Evolutionary conservation across 2,329 filamentous ascomycete species (phyloP).

Genomic region (Cryoendolithus antarcticus): DNA sequence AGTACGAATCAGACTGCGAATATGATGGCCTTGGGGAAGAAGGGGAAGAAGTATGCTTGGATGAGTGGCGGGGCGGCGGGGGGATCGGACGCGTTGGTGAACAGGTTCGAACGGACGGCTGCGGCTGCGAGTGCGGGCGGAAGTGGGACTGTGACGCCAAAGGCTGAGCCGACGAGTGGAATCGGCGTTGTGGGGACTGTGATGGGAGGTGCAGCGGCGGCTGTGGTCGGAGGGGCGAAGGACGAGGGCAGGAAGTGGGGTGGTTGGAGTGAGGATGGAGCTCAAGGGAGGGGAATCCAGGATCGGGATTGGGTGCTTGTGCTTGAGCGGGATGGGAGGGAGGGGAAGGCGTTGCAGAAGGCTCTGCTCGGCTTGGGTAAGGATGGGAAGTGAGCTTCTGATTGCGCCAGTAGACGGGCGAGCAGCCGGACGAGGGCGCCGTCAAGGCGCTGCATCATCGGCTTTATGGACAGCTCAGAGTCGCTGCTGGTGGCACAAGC

Average conservation of each 20-base stretch:
- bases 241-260: slow-evolving; percentile 17
- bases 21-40: slow-evolving; percentile 56
- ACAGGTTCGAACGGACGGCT: slow-evolving; percentile 20
- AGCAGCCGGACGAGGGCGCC: too few species aligned
- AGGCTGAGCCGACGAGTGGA: slow-evolving; percentile 4
- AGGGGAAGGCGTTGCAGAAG: slow-evolving; percentile 49
- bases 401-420: too few species aligned
- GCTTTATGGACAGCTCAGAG: too few species aligned
- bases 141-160: slow-evolving; percentile 14
- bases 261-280: slow-evolving; percentile 47
- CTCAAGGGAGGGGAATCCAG: slow-evolving; percentile 52
- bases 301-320: slow-evolving; percentile 70
- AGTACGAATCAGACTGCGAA: slow-evolving; percentile 75
- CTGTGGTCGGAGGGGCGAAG: slow-evolving; percentile 7
- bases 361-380: slow-evolving; percentile 20
- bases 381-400: too few species aligned
- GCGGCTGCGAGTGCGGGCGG: not conserved
- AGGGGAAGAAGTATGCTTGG: slow-evolving; percentile 60
- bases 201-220: slow-evolving; percentile 2
- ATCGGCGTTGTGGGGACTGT: too few species aligned
- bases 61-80: slow-evolving; percentile 51
- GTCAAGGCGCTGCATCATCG: too few species aligned
- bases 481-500: too few species aligned
- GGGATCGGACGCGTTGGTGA: slow-evolving; percentile 23
- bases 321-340: slow-evolving; percentile 65